Evolutionary conservation across 352 stramenopile species (phyloP).

Genomic region (Poterioochromonas sp.): DNA sequence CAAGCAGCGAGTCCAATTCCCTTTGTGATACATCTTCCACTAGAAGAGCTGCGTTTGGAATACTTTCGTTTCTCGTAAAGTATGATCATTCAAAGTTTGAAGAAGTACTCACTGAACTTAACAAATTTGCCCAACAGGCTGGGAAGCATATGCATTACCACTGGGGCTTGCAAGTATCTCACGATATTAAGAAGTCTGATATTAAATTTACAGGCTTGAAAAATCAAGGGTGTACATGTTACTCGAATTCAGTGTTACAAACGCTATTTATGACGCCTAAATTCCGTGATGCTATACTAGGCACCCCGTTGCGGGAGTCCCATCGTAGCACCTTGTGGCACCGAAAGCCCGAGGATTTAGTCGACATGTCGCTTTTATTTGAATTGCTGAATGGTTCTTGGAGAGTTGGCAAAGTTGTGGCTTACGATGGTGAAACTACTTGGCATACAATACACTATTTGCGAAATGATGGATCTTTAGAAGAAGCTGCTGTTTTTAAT

Average conservation of each 20-base stretch:
- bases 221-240: constrained; percentile 97
- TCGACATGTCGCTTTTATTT: constrained; percentile 75
- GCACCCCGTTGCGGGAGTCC: background rate
- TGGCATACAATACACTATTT: background rate
- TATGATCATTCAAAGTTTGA: too few relatives aligned
- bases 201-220: constrained; percentile 68
- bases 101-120: background rate
- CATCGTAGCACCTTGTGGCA: constrained; percentile 17
- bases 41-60: background rate
- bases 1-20: too few relatives aligned
- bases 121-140: background rate
- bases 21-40: background rate
- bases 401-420: constrained; percentile 80
- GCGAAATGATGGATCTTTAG: background rate
- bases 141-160: constrained; percentile 4
- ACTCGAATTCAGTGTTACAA: constrained; percentile 97
- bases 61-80: background rate
- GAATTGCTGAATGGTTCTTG: constrained; percentile 82
- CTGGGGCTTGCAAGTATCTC: constrained; percentile 19
- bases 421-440: constrained; percentile 61
- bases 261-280: constrained; percentile 74
- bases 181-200: constrained; percentile 27
- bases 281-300: constrained; percentile 63
- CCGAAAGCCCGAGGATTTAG: constrained; percentile 56
- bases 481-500: constrained; percentile 5